These are phyloP conservation scores for Pistacia integerrima DNA, from an alignment of 345 rosid genomes.

Conservation along the genomic window DNA sequence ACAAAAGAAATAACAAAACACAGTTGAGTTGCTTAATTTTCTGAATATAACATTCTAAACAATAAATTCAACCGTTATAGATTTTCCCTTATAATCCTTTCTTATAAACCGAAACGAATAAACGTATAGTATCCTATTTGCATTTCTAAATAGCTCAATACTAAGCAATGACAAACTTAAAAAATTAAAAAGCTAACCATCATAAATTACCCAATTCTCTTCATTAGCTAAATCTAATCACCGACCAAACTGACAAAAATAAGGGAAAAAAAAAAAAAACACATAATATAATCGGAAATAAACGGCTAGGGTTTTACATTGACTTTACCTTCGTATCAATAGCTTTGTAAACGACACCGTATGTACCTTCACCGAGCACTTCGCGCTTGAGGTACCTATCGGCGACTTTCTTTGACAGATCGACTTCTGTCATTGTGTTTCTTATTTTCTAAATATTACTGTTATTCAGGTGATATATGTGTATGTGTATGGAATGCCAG, in stretches of 20 bases:
- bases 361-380: conserved; percentile 91
- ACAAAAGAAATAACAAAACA: neutral
- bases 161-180: neutral
- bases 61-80: neutral
- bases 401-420: conserved; percentile 78
- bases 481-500: neutral
- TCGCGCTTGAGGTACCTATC: conserved; percentile 89
- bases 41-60: neutral
- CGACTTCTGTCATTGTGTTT: conserved; percentile 48
- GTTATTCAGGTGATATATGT: neutral
- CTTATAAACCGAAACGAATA: neutral
- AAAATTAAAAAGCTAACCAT: neutral
- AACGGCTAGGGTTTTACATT: conserved; percentile 15
- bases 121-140: neutral
- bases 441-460: conserved; percentile 6
- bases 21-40: no score
- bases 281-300: neutral
- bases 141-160: neutral
- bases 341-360: conserved; percentile 90
- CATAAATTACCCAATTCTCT: neutral
- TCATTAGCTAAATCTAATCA: neutral
- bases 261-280: neutral
- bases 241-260: neutral
- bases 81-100: neutral
- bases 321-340: conserved; percentile 74